phyloP scores from a whole-genome alignment of 202 grass and related monocot genomes.

The Panicum virgatum region DNA sequence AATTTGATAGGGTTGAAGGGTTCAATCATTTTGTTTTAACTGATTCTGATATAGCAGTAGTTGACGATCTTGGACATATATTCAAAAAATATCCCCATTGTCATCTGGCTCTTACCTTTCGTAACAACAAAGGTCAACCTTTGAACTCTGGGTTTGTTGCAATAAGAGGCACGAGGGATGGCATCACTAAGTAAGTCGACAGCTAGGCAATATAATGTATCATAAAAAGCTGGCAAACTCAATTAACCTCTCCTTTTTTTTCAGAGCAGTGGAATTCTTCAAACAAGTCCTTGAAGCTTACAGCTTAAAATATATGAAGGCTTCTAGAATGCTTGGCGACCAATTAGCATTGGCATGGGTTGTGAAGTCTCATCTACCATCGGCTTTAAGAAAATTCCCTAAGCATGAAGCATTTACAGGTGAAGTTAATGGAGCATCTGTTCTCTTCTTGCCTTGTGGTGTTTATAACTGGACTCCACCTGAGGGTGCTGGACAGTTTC shows the following conservation, averaged over 20 bases:
- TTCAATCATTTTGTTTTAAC: constrained; percentile 75
- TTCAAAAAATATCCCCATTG: constrained; percentile 71
- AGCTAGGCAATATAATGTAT: constrained; percentile 6
- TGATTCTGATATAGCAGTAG: constrained; percentile 83
- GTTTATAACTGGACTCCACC: constrained; percentile 97
- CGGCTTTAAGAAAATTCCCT: constrained; percentile 56
- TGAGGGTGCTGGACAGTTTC: constrained; percentile 90
- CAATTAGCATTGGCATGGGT: constrained; percentile 86
- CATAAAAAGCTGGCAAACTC: neutral
- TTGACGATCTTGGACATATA: constrained; percentile 78
- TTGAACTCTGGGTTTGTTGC: constrained; percentile 96
- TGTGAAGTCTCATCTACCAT: constrained; percentile 72
- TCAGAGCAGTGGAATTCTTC: constrained; percentile 73
- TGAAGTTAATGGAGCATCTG: constrained; percentile 66
- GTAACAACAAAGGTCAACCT: constrained; percentile 91
- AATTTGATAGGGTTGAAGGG: constrained; percentile 37
- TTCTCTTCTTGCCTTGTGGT: constrained; percentile 91
- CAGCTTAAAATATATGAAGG: constrained; percentile 59
- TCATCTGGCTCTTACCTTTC: constrained; percentile 91
- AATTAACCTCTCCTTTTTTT: constrained; percentile 7
- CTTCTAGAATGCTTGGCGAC: constrained; percentile 85
- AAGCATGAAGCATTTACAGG: constrained; percentile 70
- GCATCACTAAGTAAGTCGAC: constrained; percentile 61
- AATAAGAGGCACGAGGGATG: constrained; percentile 69
- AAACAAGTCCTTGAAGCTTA: constrained; percentile 76